Evolutionary conservation across 2,329 filamentous ascomycete species (phyloP).

Genomic region (Colletotrichum scovillei): DNA sequence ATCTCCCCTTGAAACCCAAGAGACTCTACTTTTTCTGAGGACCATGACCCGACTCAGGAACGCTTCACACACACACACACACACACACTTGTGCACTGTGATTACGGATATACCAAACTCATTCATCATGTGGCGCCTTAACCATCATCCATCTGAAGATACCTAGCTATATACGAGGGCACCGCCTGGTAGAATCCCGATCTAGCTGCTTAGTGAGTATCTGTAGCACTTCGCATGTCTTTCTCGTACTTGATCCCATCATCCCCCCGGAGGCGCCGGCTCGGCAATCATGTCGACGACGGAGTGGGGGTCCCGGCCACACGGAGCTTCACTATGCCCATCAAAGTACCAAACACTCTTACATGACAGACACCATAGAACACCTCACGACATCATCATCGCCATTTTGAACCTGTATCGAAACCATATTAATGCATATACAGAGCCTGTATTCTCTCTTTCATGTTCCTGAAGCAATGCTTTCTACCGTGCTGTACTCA

Average conservation of each 20-base stretch:
- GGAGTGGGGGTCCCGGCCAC: neutral
- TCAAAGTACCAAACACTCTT: neutral
- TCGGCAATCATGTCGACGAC: slow-evolving; percentile 16
- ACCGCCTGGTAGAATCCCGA: no score
- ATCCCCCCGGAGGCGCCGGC: neutral
- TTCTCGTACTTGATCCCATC: neutral
- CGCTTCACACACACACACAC: no score
- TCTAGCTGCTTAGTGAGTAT: no score
- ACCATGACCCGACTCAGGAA: slow-evolving; percentile 24
- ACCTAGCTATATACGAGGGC: neutral
- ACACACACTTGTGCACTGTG: no score
- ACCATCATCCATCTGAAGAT: neutral
- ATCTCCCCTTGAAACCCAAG: slow-evolving; percentile 31
- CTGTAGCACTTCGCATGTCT: neutral
- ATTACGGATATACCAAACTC: neutral
- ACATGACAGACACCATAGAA: neutral
- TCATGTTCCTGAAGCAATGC: slow-evolving; percentile 26
- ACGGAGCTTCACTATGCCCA: neutral
- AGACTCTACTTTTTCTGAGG: slow-evolving; percentile 10
- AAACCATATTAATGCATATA: neutral
- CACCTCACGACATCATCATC: neutral
- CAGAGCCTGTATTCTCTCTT: slow-evolving; percentile 22
- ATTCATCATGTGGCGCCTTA: slow-evolving; percentile 11
- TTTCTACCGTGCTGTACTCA: slow-evolving; percentile 29
- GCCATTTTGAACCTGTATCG: neutral